Percentiles rank a stretch among this genome's conserved stretches.
Conservation (phyloP, 192 early-diverging fungal species). For the Backusella westeae region DNA sequence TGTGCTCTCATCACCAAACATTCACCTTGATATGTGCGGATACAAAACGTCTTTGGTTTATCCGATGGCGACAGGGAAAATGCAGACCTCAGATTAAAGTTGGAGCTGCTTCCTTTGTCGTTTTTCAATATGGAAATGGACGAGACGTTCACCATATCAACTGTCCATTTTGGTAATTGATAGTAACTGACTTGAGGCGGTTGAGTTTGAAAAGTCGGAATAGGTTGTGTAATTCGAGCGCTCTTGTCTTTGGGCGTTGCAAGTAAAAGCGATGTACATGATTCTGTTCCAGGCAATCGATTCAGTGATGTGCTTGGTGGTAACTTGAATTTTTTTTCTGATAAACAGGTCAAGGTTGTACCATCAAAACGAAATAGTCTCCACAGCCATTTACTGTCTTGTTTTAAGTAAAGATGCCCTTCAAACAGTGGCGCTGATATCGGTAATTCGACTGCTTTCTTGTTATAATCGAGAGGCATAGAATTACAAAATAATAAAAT, state of each 20-base stretch:
- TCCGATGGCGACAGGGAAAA: not conserved
- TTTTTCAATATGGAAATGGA: constrained; percentile 26
- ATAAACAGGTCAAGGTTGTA: constrained; percentile 25
- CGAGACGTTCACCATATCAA: constrained; percentile 28
- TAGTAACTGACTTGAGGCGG: constrained; percentile 27
- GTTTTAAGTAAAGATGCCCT: constrained; percentile 32
- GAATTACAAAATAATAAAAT: not conserved
- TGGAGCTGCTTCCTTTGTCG: constrained; percentile 1
- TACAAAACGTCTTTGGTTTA: constrained; percentile 22
- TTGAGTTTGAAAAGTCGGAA: constrained; percentile 15
- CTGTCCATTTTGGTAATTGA: constrained; percentile 32
- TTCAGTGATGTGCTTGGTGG: constrained; percentile 16
- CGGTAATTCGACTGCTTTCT: constrained; percentile 27
- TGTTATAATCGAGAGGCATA: not conserved
- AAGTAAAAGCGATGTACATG: constrained; percentile 26
- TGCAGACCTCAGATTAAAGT: not conserved
- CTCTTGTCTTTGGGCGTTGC: constrained; percentile 19
- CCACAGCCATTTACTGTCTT: constrained; percentile 29
- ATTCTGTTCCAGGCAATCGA: not conserved
- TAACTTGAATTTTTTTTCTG: constrained; percentile 22
- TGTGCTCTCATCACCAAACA: constrained; percentile 32
- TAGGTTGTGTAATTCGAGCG: not conserved
- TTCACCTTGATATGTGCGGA: constrained; percentile 24
- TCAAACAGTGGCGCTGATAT: constrained; percentile 30
- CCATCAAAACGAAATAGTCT: constrained; percentile 37